phyloP scores from a whole-genome alignment of 1,284 basidiomycete species.

The Ganoderma leucocontextum region DNA sequence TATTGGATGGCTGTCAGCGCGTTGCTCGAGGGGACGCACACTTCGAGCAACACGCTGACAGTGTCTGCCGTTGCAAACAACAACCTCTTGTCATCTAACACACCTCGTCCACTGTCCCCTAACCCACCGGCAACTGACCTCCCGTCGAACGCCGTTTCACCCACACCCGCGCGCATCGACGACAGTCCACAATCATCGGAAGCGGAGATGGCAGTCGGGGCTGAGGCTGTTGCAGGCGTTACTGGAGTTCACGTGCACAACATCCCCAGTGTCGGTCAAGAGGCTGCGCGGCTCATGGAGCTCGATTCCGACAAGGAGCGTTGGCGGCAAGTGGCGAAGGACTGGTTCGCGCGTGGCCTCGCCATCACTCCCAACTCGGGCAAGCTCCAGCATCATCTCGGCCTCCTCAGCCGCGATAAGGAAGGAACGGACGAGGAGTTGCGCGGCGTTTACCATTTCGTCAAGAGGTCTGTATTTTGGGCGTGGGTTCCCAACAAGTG shows the following conservation, averaged over 20 bases:
- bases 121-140: constrained; percentile 43
- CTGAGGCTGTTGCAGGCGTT: constrained; percentile 29
- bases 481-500: constrained; percentile 12
- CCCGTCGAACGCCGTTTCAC: constrained; percentile 31
- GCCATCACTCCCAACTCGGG: constrained; percentile 91
- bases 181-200: constrained; percentile 56
- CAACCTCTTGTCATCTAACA: constrained; percentile 34
- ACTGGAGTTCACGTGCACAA: constrained; percentile 24
- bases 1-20: constrained; percentile 94
- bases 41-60: constrained; percentile 53
- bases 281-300: constrained; percentile 87
- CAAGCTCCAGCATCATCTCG: constrained; percentile 95
- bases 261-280: constrained; percentile 83
- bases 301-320: constrained; percentile 91
- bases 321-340: constrained; percentile 89
- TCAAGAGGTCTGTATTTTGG: constrained; percentile 78
- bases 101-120: constrained; percentile 35
- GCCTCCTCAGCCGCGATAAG: constrained; percentile 83
- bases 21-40: constrained; percentile 59
- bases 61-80: constrained; percentile 42
- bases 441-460: constrained; percentile 91
- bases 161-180: constrained; percentile 60
- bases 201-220: constrained; percentile 31
- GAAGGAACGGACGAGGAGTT: constrained; percentile 90
- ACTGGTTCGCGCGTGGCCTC: constrained; percentile 93